Conservation (phyloP, 495 filamentous ascomycete species). For the Penicillium manginii region DNA sequence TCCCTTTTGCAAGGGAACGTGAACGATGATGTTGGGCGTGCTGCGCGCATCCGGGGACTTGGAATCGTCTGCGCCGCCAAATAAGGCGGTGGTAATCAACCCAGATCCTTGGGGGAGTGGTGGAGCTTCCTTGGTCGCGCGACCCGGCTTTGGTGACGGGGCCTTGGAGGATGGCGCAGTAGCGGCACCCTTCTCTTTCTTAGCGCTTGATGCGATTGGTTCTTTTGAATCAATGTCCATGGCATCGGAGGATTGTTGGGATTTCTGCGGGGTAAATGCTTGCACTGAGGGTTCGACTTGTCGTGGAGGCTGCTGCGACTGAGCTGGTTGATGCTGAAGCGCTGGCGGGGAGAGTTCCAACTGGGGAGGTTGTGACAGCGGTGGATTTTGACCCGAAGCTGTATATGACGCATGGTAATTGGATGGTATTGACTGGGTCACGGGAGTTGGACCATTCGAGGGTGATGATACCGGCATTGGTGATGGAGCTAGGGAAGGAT, state of each 20-base stretch:
- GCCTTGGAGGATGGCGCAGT: conserved; percentile 59
- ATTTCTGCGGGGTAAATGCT: conserved; percentile 23
- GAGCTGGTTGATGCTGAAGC: conserved; percentile 11
- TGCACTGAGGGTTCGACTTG: conserved; percentile 18
- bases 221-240: conserved; percentile 47
- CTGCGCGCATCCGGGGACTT: conserved; percentile 49
- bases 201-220: conserved; percentile 25
- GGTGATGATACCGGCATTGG: conserved; percentile 31
- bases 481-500: conserved; percentile 34
- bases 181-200: conserved; percentile 45
- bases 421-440: conserved; percentile 26
- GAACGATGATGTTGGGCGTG: conserved; percentile 81
- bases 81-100: conserved; percentile 65
- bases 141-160: conserved; percentile 61
- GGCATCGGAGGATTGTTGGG: conserved; percentile 23
- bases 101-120: conserved; percentile 67
- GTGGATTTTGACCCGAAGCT: conserved; percentile 25
- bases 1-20: conserved; percentile 74
- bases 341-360: conserved; percentile 27
- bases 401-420: conserved; percentile 38
- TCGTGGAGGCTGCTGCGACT: conserved; percentile 11
- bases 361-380: conserved; percentile 27
- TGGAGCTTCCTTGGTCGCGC: conserved; percentile 56
- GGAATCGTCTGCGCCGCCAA: conserved; percentile 50
- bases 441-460: conserved; percentile 26